Conservation (phyloP, 805 yeast genomes). For the Yamadazyma nakazawae region DNA sequence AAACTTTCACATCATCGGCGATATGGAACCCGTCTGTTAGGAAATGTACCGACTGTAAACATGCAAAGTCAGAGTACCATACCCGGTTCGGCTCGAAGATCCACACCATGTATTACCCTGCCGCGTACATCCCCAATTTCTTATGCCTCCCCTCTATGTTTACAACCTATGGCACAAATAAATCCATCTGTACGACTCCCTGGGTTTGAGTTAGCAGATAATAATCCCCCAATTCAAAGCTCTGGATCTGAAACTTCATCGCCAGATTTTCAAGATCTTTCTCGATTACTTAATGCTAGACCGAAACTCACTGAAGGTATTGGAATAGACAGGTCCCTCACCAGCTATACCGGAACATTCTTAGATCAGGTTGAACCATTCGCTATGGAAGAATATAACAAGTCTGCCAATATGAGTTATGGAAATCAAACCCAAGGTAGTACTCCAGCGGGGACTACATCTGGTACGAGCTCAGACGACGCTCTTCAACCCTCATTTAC, state of each 20-base stretch:
- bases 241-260: background rate
- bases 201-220: background rate
- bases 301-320: conserved; percentile 1
- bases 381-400: conserved; percentile 12
- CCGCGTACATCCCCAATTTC: background rate
- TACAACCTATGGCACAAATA: background rate
- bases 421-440: background rate
- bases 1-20: no score
- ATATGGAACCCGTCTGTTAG: no score
- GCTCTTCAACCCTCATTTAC: background rate
- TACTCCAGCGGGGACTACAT: background rate
- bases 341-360: conserved; percentile 15
- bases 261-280: background rate
- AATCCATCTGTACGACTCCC: background rate
- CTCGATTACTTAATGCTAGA: background rate
- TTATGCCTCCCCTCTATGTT: background rate
- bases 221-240: background rate
- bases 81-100: background rate
- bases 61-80: no score
- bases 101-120: background rate
- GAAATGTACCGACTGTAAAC: no score
- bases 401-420: background rate
- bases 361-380: conserved; percentile 13
- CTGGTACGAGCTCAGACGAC: background rate
- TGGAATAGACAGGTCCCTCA: background rate